Evolutionary conservation across 1,284 basidiomycete genomes (phyloP).

Genomic region (Pseudozyma hubeiensis): DNA sequence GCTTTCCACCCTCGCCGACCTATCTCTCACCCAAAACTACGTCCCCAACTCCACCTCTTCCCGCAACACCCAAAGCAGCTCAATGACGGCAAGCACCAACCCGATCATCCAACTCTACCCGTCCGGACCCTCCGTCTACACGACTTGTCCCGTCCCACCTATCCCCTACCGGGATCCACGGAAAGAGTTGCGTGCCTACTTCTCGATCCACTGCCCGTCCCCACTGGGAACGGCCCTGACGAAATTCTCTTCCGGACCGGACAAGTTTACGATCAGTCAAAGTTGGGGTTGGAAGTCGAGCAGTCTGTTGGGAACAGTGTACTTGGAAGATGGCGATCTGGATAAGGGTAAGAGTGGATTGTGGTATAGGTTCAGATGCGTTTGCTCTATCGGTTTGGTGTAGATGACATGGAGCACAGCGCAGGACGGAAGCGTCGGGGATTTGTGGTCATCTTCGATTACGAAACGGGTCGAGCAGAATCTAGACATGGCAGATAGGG

Average conservation of each 20-base stretch:
- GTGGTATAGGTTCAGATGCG: constrained; percentile 48
- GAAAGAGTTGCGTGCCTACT: constrained; percentile 74
- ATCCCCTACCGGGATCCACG: constrained; percentile 70
- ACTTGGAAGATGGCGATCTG: constrained; percentile 71
- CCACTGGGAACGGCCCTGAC: constrained; percentile 84
- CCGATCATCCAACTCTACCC: constrained; percentile 29
- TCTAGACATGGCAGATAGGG: too few relatives aligned
- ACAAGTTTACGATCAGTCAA: constrained; percentile 79
- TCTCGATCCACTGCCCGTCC: constrained; percentile 83
- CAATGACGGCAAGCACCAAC: too few relatives aligned
- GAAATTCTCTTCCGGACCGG: constrained; percentile 85
- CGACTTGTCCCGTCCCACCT: constrained; percentile 14
- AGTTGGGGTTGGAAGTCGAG: constrained; percentile 73
- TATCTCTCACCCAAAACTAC: not conserved
- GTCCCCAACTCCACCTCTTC: not conserved
- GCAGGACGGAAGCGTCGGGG: not conserved
- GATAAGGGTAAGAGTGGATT: constrained; percentile 58
- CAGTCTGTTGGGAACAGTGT: constrained; percentile 64
- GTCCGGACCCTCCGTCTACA: constrained; percentile 32
- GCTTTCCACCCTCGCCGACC: constrained; percentile 9
- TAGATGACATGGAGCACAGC: not conserved
- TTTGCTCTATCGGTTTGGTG: constrained; percentile 51
- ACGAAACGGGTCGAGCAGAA: too few relatives aligned
- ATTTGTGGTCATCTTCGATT: too few relatives aligned
- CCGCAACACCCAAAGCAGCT: constrained; percentile 2